These are phyloP conservation scores for Xylariaceae sp. DNA, from an alignment of 2,329 filamentous ascomycete genomes.

Conservation along the genomic window DNA sequence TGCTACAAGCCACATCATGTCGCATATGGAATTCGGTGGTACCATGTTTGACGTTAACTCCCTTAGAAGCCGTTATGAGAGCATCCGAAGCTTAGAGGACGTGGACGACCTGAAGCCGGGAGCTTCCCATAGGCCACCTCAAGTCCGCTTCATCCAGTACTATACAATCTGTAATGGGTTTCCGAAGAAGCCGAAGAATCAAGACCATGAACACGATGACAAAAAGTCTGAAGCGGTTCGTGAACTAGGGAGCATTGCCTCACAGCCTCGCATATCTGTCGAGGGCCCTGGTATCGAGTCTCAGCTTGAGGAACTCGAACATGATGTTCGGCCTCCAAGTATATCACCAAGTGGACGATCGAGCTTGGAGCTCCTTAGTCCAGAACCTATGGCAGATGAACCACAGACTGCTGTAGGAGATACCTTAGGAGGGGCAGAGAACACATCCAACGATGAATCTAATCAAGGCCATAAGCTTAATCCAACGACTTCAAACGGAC, in stretches of 20 bases:
- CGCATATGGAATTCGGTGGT: conserved; percentile 77
- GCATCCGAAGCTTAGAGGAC: conserved; percentile 66
- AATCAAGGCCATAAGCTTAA: neutral
- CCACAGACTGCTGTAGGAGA: conserved; percentile 4
- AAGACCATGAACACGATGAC: conserved; percentile 13
- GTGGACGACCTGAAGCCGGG: conserved; percentile 48
- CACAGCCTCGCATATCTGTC: conserved; percentile 41
- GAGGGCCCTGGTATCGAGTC: conserved; percentile 33
- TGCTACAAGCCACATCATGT: conserved; percentile 66
- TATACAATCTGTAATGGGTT: conserved; percentile 80
- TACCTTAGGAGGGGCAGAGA: neutral
- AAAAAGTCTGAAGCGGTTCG: conserved; percentile 17
- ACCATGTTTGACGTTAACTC: conserved; percentile 71
- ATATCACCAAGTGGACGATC: conserved; percentile 20
- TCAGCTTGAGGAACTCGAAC: neutral
- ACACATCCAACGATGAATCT: neutral
- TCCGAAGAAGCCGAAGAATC: conserved; percentile 46
- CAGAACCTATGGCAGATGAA: conserved; percentile 27
- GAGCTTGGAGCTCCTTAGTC: conserved; percentile 25
- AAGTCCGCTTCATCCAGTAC: conserved; percentile 81
- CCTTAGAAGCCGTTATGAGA: conserved; percentile 64
- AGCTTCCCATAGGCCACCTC: conserved; percentile 37
- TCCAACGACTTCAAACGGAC: conserved; percentile 5
- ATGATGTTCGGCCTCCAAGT: conserved; percentile 6
- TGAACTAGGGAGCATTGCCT: conserved; percentile 12